Evolutionary conservation across 371 early-diverging fungal genomes (phyloP), one percentile per base, ranked within the genome.

Genomic region (Conidiobolus incongruus): DNA sequence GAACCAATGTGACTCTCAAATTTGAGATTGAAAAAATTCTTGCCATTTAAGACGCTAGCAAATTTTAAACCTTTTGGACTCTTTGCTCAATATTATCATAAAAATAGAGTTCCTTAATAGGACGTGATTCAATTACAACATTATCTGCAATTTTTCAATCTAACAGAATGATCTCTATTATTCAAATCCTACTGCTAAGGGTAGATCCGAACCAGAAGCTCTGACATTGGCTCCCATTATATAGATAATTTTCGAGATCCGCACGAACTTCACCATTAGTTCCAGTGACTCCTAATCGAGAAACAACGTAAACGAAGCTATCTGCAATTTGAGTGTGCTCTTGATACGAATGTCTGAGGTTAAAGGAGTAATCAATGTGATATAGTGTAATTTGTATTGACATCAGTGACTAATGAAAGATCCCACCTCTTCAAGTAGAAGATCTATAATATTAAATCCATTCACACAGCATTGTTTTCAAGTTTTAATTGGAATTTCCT

Each of bases 141-240:
- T 89, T 94, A 44, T 93, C 91, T 6, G 88, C 75, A 40, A 79
- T 71, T n/a, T 63, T 53, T 12, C 80, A 89, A 15, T 93, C 88
- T 24, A 68, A 54, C 31, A 63, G 50, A 52, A 91, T 94, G 44
- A 93, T 92, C 42, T 81, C 81, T 30, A 75, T 67, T 16, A 66
- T 90, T 94, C 94, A 58, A 96, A 96, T 28, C 97, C 97, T 28
- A 96, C 91, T 13, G 93, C 97, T 35, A 96, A 62, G 2, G 91
- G 87, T 23, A 80, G 49, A 22, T 66, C 47, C 20, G 81, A 77
- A 17, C 19, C 33, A 2, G 16, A 31, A 5, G n/a, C 26, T 5
- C 17, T 16, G 21, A 43, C 17, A 23, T 43, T 43, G n/a, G 43
- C 16, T 28, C 77, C 70, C 76, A 38, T 81, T 75, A 1, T 52